Evolutionary conservation across 192 early-diverging fungal species (phyloP), one percentile per base, ranked within the genome.

Genomic region (Rhizophlyctis rosea): DNA sequence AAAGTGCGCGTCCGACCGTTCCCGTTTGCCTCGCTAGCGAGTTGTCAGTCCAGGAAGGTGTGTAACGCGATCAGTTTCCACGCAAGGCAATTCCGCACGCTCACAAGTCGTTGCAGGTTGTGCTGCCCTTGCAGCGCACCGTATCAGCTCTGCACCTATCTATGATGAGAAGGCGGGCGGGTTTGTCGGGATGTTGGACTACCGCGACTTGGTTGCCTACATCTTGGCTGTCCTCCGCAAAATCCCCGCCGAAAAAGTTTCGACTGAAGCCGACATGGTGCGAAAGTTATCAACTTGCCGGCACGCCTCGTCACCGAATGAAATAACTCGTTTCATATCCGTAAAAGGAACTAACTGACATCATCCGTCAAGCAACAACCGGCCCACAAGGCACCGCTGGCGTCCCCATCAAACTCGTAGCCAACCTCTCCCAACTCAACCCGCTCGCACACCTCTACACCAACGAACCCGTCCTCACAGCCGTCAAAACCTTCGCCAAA

Each of bases 111-210:
- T 9, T 57, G 24, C 33, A 67, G 65, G 67, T 7, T 83, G 81
- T 52, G 67, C 62, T 25, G 75, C 74, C 1, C 71, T 83, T 4
- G 81, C 81, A 2, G 57, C 13, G 1, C 66, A 76, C 70, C 57
- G 63, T 27, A 83, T 83, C 50, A 66, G 65, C 27, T 72, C 69
- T 13, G 81, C 81, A 3, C 81, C 81, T 2, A 65, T 83, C 11
- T 79, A 79, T 64, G 69, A 75, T 49, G 56, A 56, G 1, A 50
- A 52, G 14, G 53, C 58, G 33, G 73, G 73, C 21, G 76, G 74
- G 3, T 80, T 80, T 51, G 34, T 80, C 30, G 81, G 81, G 18
- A 75, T 76, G 76, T 55, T 83, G 47, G 81, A 83, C 60, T 80
- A 78, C 62, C 32, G 76, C n/a, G 81, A 83, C 49, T 60, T 83